phyloP scores from a whole-genome alignment of 495 filamentous ascomycete species.

The Thermothielavioides terrestris region DNA sequence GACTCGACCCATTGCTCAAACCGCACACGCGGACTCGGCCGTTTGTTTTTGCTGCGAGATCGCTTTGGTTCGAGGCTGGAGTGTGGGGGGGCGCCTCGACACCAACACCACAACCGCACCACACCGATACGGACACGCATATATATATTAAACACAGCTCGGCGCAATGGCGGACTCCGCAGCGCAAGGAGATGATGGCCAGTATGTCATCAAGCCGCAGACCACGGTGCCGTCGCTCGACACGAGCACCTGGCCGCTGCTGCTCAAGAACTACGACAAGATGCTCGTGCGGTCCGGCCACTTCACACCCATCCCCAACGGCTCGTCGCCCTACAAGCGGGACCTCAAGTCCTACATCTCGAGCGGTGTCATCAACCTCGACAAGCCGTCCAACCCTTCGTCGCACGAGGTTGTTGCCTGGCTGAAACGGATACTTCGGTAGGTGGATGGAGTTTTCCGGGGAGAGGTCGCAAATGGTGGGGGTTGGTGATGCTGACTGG shows the following conservation, averaged over 20 bases:
- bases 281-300: slow-evolving; percentile 80
- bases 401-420: slow-evolving; percentile 98
- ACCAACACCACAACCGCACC: not conserved
- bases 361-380: slow-evolving; percentile 89
- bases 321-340: slow-evolving; percentile 76
- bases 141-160: too few relatives aligned
- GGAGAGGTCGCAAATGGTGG: not conserved
- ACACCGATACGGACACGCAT: too few relatives aligned
- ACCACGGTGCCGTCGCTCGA: slow-evolving; percentile 58
- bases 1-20: slow-evolving; percentile 1
- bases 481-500: slow-evolving; percentile 14
- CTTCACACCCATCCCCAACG: slow-evolving; percentile 88
- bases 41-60: not conserved
- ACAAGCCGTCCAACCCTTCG: slow-evolving; percentile 96
- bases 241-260: slow-evolving; percentile 75
- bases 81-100: not conserved
- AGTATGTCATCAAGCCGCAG: slow-evolving; percentile 85
- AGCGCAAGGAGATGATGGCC: slow-evolving; percentile 45
- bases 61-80: not conserved
- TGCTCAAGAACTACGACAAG: slow-evolving; percentile 88
- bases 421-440: slow-evolving; percentile 95
- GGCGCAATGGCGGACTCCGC: slow-evolving; percentile 11
- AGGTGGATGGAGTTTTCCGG: slow-evolving; percentile 15
- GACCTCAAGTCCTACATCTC: slow-evolving; percentile 92
- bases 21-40: not conserved